A percentile compares a stretch with the other conserved stretches of the same genome.
These are phyloP conservation scores for Monosporozyma aerobia DNA, from an alignment of 805 yeast species.

Conservation along the genomic window DNA sequence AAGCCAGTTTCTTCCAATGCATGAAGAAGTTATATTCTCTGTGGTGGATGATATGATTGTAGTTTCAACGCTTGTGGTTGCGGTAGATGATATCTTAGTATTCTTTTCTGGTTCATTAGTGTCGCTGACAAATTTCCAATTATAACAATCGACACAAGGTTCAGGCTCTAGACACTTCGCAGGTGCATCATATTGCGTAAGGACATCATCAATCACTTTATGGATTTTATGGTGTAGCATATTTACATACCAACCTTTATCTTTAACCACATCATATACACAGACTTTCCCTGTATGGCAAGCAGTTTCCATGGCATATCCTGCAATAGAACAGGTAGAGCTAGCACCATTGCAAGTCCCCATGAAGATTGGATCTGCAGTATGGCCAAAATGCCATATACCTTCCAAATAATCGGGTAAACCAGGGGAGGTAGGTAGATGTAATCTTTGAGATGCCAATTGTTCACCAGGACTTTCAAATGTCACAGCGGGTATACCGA, in stretches of 20 bases:
- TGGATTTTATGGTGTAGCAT: slow-evolving; percentile 83
- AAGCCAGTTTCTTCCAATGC: slow-evolving; percentile 29
- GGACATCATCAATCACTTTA: slow-evolving; percentile 76
- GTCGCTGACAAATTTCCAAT: slow-evolving; percentile 59
- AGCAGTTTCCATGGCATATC: slow-evolving; percentile 93
- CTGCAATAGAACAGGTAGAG: slow-evolving; percentile 80
- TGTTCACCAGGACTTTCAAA: slow-evolving; percentile 92
- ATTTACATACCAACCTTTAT: slow-evolving; percentile 85
- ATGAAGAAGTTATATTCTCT: slow-evolving; percentile 16
- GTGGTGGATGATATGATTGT: slow-evolving; percentile 15
- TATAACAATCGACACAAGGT: slow-evolving; percentile 83
- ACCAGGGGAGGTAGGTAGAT: slow-evolving; percentile 90
- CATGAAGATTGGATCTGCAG: slow-evolving; percentile 94
- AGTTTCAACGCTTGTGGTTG: slow-evolving; percentile 9
- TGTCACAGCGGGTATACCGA: slow-evolving; percentile 80
- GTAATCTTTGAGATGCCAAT: slow-evolving; percentile 73
- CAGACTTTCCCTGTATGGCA: slow-evolving; percentile 90
- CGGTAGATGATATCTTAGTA: slow-evolving; percentile 1
- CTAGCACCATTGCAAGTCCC: slow-evolving; percentile 95
- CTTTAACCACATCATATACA: slow-evolving; percentile 80
- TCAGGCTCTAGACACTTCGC: slow-evolving; percentile 68
- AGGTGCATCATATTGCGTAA: slow-evolving; percentile 62
- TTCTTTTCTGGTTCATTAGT: slow-evolving; percentile 7
- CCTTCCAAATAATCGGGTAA: slow-evolving; percentile 67
- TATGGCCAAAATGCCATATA: slow-evolving; percentile 93